phyloP scores from a whole-genome alignment of 176 grass and related monocot genomes.

The Melocanna baccifera region DNA sequence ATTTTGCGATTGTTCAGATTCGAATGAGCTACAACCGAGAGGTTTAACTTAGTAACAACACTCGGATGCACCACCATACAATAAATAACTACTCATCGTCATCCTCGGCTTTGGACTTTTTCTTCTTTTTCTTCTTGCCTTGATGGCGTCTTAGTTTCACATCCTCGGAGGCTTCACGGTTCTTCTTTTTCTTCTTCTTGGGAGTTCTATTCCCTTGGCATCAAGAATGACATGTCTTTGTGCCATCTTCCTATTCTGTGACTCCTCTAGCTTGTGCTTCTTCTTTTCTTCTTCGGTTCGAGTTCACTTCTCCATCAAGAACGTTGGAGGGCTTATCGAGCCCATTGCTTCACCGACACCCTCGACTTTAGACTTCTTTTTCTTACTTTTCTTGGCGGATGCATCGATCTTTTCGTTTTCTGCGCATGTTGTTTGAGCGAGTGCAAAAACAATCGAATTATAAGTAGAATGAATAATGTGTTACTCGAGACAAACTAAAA shows the following conservation, averaged over 20 bases:
- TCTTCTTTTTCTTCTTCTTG: conserved; percentile 73
- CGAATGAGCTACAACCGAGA: not conserved
- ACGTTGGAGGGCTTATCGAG: conserved; percentile 32
- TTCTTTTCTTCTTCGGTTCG: conserved; percentile 65
- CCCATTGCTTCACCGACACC: conserved; percentile 55
- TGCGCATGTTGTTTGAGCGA: not conserved
- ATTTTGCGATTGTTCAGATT: not conserved
- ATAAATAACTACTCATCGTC: conserved; percentile 1
- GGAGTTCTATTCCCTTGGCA: conserved; percentile 37
- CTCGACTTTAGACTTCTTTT: conserved; percentile 55
- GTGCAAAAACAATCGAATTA: not conserved
- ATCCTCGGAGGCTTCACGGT: conserved; percentile 24
- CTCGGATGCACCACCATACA: not conserved
- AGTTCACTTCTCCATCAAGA: conserved; percentile 51
- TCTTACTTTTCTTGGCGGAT: conserved; percentile 60
- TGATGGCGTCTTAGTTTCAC: conserved; percentile 35
- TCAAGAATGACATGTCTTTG: too few species aligned
- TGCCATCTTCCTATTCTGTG: conserved; percentile 24
- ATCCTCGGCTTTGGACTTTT: conserved; percentile 41
- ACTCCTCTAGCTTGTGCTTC: conserved; percentile 61
- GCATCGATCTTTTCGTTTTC: conserved; percentile 29
- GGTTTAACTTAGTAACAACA: conserved; percentile 1
- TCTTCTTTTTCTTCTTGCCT: conserved; percentile 73
- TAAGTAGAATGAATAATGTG: not conserved
- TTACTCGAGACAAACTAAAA: not conserved